Evolutionary conservation across 2,329 filamentous ascomycete genomes (phyloP).

Genomic region (Intubia oerlemansii): DNA sequence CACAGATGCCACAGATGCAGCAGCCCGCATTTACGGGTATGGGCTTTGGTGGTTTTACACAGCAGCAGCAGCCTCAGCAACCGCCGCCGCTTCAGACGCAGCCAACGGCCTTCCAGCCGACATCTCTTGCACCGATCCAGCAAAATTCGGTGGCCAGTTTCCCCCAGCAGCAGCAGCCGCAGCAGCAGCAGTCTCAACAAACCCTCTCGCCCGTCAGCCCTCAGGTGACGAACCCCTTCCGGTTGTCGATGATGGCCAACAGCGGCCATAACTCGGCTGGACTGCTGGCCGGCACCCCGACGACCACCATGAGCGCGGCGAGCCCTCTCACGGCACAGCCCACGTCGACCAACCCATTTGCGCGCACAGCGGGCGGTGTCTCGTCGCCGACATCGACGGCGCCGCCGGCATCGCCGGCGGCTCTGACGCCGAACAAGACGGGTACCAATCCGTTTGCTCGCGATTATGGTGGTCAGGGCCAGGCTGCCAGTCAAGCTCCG

Average conservation of each 20-base stretch:
- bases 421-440: constrained; percentile 26
- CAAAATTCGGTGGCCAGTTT: constrained; percentile 33
- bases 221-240: constrained; percentile 76
- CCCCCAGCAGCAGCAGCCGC: constrained; percentile 19
- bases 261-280: constrained; percentile 26
- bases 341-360: constrained; percentile 74
- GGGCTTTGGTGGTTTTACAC: constrained; percentile 67
- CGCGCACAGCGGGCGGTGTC: constrained; percentile 35
- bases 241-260: constrained; percentile 62
- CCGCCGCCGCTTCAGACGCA: not conserved
- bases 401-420: constrained; percentile 12
- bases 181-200: not conserved
- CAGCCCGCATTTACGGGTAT: constrained; percentile 41
- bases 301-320: not conserved
- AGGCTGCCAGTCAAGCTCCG: too few species aligned
- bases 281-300: constrained; percentile 7
- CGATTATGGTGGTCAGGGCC: constrained; percentile 19
- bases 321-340: constrained; percentile 18
- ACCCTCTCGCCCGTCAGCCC: constrained; percentile 21
- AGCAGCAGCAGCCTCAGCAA: constrained; percentile 20
- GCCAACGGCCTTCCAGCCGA: constrained; percentile 26
- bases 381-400: constrained; percentile 15
- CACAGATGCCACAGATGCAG: too few species aligned
- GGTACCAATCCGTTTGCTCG: constrained; percentile 39
- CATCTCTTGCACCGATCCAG: constrained; percentile 31